These are phyloP conservation scores for Acanthamoeba culbertsoni DNA, from an alignment of 208 protist species.

Conservation along the genomic window DNA sequence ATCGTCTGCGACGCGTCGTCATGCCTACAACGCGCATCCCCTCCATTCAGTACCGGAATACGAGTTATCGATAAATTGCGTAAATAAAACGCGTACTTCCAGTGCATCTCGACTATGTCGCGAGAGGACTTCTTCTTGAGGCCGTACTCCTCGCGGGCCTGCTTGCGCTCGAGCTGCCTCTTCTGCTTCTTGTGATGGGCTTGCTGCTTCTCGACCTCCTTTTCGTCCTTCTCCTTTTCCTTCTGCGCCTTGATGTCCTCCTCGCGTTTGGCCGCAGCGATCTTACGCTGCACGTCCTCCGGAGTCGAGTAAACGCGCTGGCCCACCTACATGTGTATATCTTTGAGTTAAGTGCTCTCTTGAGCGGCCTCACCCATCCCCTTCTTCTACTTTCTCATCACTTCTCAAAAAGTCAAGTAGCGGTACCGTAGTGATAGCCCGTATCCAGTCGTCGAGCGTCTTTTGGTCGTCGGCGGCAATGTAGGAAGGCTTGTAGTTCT, in stretches of 20 bases:
- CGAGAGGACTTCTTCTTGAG: constrained; percentile 39
- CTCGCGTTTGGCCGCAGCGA: neutral
- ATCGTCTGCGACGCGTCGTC: neutral
- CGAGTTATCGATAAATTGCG: too few species aligned
- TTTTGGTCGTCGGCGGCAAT: neutral
- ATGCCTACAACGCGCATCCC: too few species aligned
- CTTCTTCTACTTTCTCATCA: too few species aligned
- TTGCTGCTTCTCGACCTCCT: neutral
- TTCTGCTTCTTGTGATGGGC: constrained; percentile 15
- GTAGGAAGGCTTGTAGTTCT: constrained; percentile 26
- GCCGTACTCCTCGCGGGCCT: neutral
- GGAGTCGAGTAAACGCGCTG: neutral
- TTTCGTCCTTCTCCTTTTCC: constrained; percentile 8
- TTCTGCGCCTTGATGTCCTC: neutral
- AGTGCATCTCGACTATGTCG: neutral
- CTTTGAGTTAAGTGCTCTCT: too few species aligned
- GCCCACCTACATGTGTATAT: too few species aligned
- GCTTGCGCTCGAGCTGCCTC: constrained; percentile 15
- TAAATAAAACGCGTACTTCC: too few species aligned
- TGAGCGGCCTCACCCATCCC: too few species aligned
- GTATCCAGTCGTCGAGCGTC: constrained; percentile 5
- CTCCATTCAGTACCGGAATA: too few species aligned
- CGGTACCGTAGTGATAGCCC: neutral
- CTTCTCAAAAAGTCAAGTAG: too few species aligned
- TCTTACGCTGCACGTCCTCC: neutral